Evolutionary conservation across 2,329 filamentous ascomycete genomes (phyloP).

Genomic region (Exophiala sideris): DNA sequence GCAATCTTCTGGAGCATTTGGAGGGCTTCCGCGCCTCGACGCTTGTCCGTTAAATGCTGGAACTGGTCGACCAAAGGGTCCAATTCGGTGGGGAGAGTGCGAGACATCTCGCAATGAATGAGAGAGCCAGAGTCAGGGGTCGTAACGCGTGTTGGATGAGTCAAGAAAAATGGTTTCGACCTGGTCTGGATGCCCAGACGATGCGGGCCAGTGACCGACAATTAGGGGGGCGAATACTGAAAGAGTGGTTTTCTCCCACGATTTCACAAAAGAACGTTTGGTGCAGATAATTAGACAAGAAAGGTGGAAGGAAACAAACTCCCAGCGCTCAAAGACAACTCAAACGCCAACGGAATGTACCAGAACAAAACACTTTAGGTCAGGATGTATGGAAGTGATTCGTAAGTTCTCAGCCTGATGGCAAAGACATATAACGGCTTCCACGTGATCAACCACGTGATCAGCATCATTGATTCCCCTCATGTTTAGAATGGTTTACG

Average conservation of each 20-base stretch:
- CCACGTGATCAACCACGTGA: conserved; percentile 11
- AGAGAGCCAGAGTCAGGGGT: neutral
- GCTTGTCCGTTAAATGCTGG: conserved; percentile 50
- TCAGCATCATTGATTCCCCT: neutral
- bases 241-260: too few species aligned
- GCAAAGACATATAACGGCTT: conserved; percentile 5
- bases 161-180: too few species aligned
- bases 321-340: neutral
- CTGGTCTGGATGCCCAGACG: too few species aligned
- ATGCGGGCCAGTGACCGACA: too few species aligned
- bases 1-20: conserved; percentile 72
- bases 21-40: conserved; percentile 51
- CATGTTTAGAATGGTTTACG: conserved; percentile 5
- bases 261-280: too few species aligned
- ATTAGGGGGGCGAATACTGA: too few species aligned
- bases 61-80: conserved; percentile 51
- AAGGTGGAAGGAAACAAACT: neutral
- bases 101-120: conserved; percentile 15
- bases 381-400: conserved; percentile 6
- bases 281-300: neutral
- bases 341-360: conserved; percentile 12
- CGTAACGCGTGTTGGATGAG: too few species aligned
- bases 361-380: conserved; percentile 5
- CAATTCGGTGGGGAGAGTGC: conserved; percentile 32
- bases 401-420: conserved; percentile 25